phyloP scores from a whole-genome alignment of 805 yeast genomes.

The Blastobotrys parvus region DNA sequence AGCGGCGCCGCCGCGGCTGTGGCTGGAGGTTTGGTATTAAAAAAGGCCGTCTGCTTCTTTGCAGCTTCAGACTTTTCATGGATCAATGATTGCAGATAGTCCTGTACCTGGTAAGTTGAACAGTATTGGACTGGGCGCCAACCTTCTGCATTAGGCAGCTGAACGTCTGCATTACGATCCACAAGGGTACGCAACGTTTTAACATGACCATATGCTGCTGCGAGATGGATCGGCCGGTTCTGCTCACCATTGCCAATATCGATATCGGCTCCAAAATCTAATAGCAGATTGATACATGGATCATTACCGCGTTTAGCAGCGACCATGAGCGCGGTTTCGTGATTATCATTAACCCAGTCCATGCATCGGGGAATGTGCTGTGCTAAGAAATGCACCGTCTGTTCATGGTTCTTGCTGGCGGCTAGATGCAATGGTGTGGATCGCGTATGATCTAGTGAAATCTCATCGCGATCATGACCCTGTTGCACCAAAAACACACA shows the following conservation, averaged over 20 bases:
- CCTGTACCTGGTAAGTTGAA: conserved; percentile 42
- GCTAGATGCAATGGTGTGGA: conserved; percentile 67
- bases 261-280: conserved; percentile 72
- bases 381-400: conserved; percentile 63
- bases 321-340: conserved; percentile 45
- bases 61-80: conserved; percentile 15
- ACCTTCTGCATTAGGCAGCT: conserved; percentile 45
- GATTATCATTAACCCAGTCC: conserved; percentile 48
- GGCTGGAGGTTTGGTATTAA: conserved; percentile 2
- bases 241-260: conserved; percentile 64
- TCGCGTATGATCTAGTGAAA: conserved; percentile 44
- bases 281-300: conserved; percentile 53
- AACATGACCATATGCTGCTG: conserved; percentile 60
- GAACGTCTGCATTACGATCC: conserved; percentile 40
- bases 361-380: conserved; percentile 53
- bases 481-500: conserved; percentile 47
- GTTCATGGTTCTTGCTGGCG: conserved; percentile 53
- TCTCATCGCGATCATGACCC: conserved; percentile 48
- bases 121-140: conserved; percentile 60
- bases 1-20: not conserved
- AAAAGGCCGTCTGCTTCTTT: conserved; percentile 12
- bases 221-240: conserved; percentile 78
- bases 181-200: conserved; percentile 49
- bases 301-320: conserved; percentile 53
- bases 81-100: conserved; percentile 29